Evolutionary conservation across 441 rosid genomes (phyloP), one percentile per base, ranked within the genome.

Genomic region (Eruca vesicaria): DNA sequence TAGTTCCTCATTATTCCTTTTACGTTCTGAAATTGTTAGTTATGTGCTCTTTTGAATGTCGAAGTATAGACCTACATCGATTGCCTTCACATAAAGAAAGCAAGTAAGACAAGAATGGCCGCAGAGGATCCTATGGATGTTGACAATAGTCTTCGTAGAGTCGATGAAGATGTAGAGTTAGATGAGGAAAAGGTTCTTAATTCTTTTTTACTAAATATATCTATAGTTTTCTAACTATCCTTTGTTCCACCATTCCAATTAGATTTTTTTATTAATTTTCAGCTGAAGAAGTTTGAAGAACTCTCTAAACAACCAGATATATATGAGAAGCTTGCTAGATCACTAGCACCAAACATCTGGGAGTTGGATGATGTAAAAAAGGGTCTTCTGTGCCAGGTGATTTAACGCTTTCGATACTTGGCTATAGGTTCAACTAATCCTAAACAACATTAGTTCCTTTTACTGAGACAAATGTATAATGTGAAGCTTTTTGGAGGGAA

Each of bases 341-440:
- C 99, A 33, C 80, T 96, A 75, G 99, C 97, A 58, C 98, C 97
- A 12, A 96, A 93, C 70, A 95, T 95, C 65, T 95, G 96, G 97
- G 98, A 95, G 87, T 83, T 95, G 71, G 99, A 93, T 86, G 97
- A 95, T 80, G 97, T 95, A 41, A 93, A 95, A 84, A 91, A 87
- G 79, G 99, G 97, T 69, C 97, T 95, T 73, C 91, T 95, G 53
- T 95, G 98, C 79, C 98, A 95, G 96, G 99, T 95, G 66, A 7
- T 9, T 35, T 52, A 26, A 12, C 18, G 19, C 48, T 75, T 72
- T 33, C 41, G 16, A 28, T 62, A n/a, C 4, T 15, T 55, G 6
- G 35, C 15, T 50, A 72, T 72, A 23, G 52, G 16, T 72, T 66
- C 8, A 31, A 20, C 61, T 23, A 66, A 23, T 9, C 41, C 50